Base-by-base conservation (phyloP, 306 rosid species). In the Cyamopsis tetragonoloba region DNA sequence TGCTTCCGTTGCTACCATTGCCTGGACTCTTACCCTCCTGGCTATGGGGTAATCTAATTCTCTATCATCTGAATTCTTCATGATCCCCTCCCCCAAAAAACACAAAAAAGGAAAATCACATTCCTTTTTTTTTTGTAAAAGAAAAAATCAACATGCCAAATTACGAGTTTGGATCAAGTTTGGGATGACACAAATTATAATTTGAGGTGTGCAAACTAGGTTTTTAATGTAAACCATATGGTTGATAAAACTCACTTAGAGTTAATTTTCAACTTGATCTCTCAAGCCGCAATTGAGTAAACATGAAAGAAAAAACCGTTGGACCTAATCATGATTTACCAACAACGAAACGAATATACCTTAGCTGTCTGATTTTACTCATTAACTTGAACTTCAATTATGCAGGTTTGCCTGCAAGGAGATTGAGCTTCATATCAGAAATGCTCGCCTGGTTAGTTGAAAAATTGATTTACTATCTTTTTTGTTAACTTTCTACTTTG, bases 331-430 rank as follows among this genome's bases (percentile, higher is more conserved):
- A n/a, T n/a, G n/a, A n/a, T n/a, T n/a, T n/a, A n/a, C n/a, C n/a
- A n/a, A n/a, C n/a, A n/a, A n/a, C n/a, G n/a, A n/a, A n/a, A n/a
- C n/a, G n/a, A n/a, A n/a, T n/a, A n/a, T n/a, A n/a, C n/a, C n/a
- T n/a, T n/a, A n/a, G n/a, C n/a, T n/a, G 8, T 38, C 8, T 32
- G 47, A 47, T 17, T 14, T 35, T 60, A 48, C 17, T 66, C 18
- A 39, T 37, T 82, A 22, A 84, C 46, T 8, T 43, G 18, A 57
- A 20, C 34, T 15, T 42, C 50, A 42, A 37, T 60, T 68, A 1
- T 82, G 70, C 81, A 90, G 97, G 22, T 90, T 93, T 66, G 96
- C 86, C 30, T 86, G 95, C 70, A 90, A 93, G 71, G 97, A 93
- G 90, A 90, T 88, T 69, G 83, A 76, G 72, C 88, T 90, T 39